These are phyloP conservation scores for Heterobasidion annosum DNA, from an alignment of 1,284 basidiomycete species.

Conservation along the genomic window DNA sequence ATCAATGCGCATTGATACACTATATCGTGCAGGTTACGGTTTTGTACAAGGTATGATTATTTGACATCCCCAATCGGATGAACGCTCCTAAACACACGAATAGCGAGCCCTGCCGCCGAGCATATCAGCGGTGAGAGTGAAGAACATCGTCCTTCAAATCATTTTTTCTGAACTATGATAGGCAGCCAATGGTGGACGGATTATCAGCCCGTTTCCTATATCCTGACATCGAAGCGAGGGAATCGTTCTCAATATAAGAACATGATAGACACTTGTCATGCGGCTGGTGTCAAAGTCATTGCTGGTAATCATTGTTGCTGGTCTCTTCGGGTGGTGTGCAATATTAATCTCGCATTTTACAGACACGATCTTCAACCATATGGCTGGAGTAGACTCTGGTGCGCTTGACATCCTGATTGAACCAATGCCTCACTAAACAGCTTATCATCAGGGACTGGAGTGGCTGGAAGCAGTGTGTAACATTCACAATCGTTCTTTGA, in stretches of 20 bases:
- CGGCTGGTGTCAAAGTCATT: conserved; percentile 52
- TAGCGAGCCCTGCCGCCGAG: conserved; percentile 20
- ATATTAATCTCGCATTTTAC: neutral
- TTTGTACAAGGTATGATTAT: conserved; percentile 47
- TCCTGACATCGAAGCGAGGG: conserved; percentile 49
- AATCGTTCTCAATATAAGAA: conserved; percentile 40
- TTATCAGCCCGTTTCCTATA: conserved; percentile 62
- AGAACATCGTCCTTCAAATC: neutral
- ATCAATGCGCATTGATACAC: neutral
- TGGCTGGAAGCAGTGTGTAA: conserved; percentile 26
- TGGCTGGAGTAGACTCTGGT: conserved; percentile 34
- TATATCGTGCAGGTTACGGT: conserved; percentile 3
- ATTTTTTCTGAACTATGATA: conserved; percentile 11
- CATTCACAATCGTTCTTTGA: neutral
- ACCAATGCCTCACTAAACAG: neutral
- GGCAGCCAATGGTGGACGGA: conserved; percentile 62
- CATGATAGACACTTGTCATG: conserved; percentile 52
- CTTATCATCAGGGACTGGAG: conserved; percentile 32
- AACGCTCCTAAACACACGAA: too few relatives aligned
- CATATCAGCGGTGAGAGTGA: conserved; percentile 9
- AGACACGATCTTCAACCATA: conserved; percentile 64
- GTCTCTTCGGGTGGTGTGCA: neutral
- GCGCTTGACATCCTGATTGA: too few relatives aligned
- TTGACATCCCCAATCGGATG: too few relatives aligned
- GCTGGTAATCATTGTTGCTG: conserved; percentile 26